These are phyloP conservation scores for Fusarium paranaense DNA, from an alignment of 2,329 filamentous ascomycete genomes.

Conservation along the genomic window DNA sequence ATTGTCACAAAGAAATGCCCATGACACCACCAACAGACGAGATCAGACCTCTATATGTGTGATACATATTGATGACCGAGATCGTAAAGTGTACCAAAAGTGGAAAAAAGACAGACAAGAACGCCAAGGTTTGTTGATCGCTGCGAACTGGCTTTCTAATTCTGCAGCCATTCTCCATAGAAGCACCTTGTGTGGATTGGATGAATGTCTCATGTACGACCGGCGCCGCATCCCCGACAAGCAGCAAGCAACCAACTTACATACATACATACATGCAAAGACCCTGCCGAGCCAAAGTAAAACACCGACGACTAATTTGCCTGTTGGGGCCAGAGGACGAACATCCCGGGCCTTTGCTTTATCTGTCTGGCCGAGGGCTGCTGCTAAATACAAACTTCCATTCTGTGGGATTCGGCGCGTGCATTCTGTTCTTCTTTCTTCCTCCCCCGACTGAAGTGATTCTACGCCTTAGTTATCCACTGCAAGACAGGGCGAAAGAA, in stretches of 20 bases:
- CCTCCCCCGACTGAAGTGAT: not conserved
- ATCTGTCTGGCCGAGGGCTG: not conserved
- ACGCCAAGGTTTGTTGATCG: not conserved
- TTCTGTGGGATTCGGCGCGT: not conserved
- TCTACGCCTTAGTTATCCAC: not conserved
- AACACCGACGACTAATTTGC: slow-evolving; percentile 14
- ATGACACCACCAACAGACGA: slow-evolving; percentile 3
- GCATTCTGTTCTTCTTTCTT: not conserved
- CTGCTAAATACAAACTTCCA: not conserved
- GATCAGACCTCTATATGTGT: not conserved
- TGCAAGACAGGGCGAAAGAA: not conserved
- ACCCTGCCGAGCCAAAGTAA: slow-evolving; percentile 19
- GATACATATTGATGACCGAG: slow-evolving; percentile 5
- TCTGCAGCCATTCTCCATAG: not conserved
- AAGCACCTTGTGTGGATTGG: not conserved
- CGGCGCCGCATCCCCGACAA: slow-evolving; percentile 9
- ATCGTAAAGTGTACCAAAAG: not conserved
- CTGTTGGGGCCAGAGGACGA: slow-evolving; percentile 8
- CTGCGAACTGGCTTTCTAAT: not conserved
- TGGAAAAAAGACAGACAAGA: not conserved
- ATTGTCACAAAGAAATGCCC: not conserved
- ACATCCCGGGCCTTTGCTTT: slow-evolving; percentile 1
- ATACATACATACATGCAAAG: slow-evolving; percentile 14
- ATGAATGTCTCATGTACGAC: not conserved
- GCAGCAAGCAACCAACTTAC: not conserved